Percentiles rank a stretch among this genome's conserved stretches.
Conservation (phyloP, 139 green algal genomes). For the Closterium sp. region DNA sequence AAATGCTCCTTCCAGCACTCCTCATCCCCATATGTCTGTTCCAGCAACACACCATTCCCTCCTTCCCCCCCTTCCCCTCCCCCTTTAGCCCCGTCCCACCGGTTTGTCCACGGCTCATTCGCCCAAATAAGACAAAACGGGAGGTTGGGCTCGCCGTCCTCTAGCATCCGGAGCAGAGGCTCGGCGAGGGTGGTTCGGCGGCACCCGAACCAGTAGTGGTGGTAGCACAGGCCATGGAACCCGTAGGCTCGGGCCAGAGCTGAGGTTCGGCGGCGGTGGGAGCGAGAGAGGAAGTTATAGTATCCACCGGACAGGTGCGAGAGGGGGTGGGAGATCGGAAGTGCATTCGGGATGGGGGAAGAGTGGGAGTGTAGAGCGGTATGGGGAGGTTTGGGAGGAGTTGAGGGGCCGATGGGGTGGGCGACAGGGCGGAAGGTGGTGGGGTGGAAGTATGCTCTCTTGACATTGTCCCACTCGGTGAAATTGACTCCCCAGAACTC, state of each 20-base stretch:
- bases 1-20: neutral
- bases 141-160: neutral
- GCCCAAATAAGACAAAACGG: neutral
- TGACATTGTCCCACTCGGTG: neutral
- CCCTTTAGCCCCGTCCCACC: neutral
- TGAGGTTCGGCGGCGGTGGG: neutral
- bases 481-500: neutral
- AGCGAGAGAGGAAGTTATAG: neutral
- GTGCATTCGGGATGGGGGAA: neutral
- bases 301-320: neutral
- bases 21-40: neutral
- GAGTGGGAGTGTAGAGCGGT: neutral
- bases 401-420: neutral
- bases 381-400: neutral
- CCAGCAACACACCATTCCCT: neutral
- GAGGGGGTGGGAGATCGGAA: neutral
- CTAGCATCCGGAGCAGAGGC: neutral
- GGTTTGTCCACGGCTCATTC: neutral
- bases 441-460: neutral
- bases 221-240: neutral
- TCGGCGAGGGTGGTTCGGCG: neutral
- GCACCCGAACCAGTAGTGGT: neutral
- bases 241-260: neutral
- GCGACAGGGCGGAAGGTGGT: neutral
- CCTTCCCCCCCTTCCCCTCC: no score